These are phyloP conservation scores for Wickerhamiella spandovensis DNA, from an alignment of 805 yeast genomes.

Conservation along the genomic window DNA sequence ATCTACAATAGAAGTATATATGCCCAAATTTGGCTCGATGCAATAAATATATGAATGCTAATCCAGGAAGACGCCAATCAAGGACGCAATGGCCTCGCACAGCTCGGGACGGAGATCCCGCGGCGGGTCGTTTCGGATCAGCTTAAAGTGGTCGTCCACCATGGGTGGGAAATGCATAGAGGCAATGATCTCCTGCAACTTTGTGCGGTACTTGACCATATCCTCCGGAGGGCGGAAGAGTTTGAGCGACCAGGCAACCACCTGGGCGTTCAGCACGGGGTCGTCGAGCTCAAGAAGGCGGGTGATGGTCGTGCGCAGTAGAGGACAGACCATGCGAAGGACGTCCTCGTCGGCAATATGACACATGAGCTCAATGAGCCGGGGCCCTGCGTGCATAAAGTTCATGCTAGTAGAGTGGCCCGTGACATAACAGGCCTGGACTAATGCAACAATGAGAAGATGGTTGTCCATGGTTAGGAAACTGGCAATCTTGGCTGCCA, in stretches of 20 bases:
- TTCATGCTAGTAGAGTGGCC: conserved; percentile 3
- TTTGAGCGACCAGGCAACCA: conserved; percentile 5
- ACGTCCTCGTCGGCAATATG: conserved; percentile 3
- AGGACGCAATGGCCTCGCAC: background rate
- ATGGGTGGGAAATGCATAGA: background rate
- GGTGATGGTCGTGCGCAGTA: conserved; percentile 4
- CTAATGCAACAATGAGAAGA: conserved; percentile 1
- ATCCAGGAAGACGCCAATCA: background rate
- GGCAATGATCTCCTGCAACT: background rate
- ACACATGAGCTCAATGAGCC: conserved; percentile 2
- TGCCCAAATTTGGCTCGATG: background rate
- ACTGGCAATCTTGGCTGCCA: background rate
- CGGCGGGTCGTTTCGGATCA: background rate
- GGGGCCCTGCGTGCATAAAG: conserved; percentile 5
- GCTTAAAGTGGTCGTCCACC: background rate
- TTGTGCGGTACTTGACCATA: background rate
- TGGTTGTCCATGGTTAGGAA: background rate
- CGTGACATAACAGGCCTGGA: conserved; percentile 2
- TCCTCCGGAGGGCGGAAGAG: background rate
- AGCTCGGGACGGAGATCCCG: background rate
- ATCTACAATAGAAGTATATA: background rate
- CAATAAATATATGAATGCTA: background rate
- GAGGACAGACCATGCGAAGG: conserved; percentile 7
- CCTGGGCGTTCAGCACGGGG: background rate
- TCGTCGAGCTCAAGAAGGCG: conserved; percentile 5